A percentile compares a stretch with the other conserved stretches of the same genome.
These are phyloP conservation scores for Eimeria necatrix DNA, from an alignment of 169 alveolate genomes.

Conservation along the genomic window DNA sequence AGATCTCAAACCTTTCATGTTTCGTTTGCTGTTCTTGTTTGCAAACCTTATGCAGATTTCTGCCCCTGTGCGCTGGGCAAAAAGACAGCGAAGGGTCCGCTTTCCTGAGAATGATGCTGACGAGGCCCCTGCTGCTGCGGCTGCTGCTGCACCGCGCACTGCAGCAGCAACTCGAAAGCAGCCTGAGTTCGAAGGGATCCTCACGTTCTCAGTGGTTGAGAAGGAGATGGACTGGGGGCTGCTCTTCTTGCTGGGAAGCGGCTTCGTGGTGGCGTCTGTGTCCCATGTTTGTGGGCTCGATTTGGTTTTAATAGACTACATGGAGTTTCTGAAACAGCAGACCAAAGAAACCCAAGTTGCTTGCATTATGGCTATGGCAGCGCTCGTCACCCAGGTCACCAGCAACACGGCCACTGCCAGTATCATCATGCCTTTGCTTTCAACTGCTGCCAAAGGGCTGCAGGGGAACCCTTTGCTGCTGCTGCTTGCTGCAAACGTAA, in stretches of 20 bases:
- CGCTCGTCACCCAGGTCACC: conserved; percentile 60
- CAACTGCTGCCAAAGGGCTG: conserved; percentile 46
- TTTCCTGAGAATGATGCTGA: too few relatives aligned
- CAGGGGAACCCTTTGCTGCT: conserved; percentile 55
- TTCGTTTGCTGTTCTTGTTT: background rate
- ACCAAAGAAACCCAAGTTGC: conserved; percentile 31
- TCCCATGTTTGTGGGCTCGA: conserved; percentile 63
- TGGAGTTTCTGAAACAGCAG: background rate
- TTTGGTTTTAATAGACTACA: conserved; percentile 21
- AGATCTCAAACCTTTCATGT: background rate
- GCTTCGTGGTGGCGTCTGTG: conserved; percentile 60
- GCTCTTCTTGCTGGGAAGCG: conserved; percentile 69
- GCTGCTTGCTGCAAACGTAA: conserved; percentile 70
- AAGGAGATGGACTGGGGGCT: conserved; percentile 79
- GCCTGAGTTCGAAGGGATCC: conserved; percentile 28
- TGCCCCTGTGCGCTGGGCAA: conserved; percentile 12
- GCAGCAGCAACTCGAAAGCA: background rate
- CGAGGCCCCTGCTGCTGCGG: background rate
- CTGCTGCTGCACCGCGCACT: background rate
- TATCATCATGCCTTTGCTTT: conserved; percentile 63
- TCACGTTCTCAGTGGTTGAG: conserved; percentile 31
- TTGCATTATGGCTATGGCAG: conserved; percentile 57
- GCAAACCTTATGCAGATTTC: background rate
- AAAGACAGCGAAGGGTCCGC: background rate
- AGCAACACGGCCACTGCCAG: conserved; percentile 79